Evolutionary conservation across 441 rosid species (phyloP), one percentile per base, ranked within the genome.

Genomic region (Flueggea neowawraea): DNA sequence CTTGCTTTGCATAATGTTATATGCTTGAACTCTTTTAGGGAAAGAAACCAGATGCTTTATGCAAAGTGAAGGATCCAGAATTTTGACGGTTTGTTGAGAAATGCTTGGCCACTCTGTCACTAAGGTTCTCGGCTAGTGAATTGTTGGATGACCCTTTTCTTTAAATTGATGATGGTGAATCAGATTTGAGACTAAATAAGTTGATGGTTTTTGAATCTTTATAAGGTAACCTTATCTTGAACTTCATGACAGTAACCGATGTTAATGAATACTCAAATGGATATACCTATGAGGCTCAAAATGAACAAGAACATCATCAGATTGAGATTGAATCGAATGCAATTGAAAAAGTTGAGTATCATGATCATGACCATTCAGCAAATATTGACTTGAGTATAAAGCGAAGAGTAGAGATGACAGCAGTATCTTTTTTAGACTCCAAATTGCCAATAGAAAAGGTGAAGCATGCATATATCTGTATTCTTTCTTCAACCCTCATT

Each of bases 381-480:
- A 72, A 77, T 6, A 75, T 85, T 15, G 95, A 76, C 70, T 82
- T 94, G 63, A 82, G 89, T 54, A 89, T 66, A 91, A 81, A 73
- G 97, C 97, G 58, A 82, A 84, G 79, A 82, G 63, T 60, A 69
- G 79, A 62, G 84, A 73, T 57, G 91, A 88, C 45, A 90, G 80
- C 8, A 75, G 82, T 55, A 75, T 91, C 68, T 87, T 83, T 71
- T 58, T 91, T 31, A 70, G 86, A 63, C 87, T 94, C 17, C 84
- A 87, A 75, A 94, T 84, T 39, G 82, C 82, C 0, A 91, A 91
- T 68, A 87, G 82, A 73, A 96, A 94, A 78, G 99, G 99, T 94
- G 63, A 54, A 85, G 54, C 10, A 41, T 6, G 16, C 54, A 36
- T 0, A 52, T 57, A 57, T 54, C 57, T 31, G 33, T 15, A 31